These are phyloP conservation scores for Monosporozyma yasuniensis DNA, from an alignment of 805 yeast genomes.

Conservation along the genomic window DNA sequence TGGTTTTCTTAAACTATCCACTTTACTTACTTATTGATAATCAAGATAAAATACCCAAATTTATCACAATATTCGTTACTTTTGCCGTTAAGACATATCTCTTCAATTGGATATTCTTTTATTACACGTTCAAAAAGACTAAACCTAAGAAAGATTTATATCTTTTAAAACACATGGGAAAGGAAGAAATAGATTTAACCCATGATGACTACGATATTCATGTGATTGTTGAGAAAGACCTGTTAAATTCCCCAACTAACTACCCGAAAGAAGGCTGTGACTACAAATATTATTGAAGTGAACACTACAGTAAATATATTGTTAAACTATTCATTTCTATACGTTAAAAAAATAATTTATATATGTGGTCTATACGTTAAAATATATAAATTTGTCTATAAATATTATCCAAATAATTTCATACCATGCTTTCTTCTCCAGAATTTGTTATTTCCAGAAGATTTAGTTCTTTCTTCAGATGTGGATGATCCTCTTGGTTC, in stretches of 20 bases:
- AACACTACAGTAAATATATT: neutral
- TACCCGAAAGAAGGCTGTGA: neutral
- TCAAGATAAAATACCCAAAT: neutral
- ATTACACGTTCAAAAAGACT: neutral
- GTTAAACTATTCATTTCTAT: neutral
- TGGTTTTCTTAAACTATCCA: neutral
- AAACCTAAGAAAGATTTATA: neutral
- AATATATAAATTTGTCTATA: neutral
- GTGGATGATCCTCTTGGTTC: conserved; percentile 46
- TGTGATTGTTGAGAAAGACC: neutral
- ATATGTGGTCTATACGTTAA: neutral
- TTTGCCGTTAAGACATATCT: neutral
- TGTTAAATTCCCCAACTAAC: neutral
- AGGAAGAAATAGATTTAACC: neutral
- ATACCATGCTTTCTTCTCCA: conserved; percentile 3
- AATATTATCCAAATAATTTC: conserved; percentile 2
- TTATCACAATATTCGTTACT: neutral
- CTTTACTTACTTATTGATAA: neutral
- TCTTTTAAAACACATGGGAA: neutral
- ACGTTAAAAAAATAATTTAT: neutral
- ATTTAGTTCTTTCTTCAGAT: neutral
- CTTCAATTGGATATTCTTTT: neutral
- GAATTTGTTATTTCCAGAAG: neutral
- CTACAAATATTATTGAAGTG: neutral
- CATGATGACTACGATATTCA: neutral